These are phyloP conservation scores for Chamaenerion angustifolium DNA, from an alignment of 345 rosid genomes.

Conservation along the genomic window DNA sequence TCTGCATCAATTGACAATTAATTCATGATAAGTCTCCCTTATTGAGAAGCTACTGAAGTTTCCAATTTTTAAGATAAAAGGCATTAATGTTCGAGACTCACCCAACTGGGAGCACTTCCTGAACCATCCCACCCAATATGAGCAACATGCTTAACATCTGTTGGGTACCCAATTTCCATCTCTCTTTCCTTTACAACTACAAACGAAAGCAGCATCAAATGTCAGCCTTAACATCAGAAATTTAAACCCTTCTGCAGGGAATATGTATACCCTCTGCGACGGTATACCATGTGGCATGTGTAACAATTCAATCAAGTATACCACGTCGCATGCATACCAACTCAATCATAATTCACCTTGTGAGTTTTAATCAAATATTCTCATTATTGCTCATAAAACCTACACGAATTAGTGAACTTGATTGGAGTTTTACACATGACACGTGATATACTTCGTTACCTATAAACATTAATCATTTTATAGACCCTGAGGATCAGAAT, in stretches of 20 bases:
- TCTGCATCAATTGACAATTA: conserved; percentile 27
- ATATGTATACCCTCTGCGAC: neutral
- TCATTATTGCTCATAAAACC: neutral
- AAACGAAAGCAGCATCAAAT: conserved; percentile 1
- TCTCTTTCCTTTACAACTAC: conserved; percentile 59
- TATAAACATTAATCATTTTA: neutral
- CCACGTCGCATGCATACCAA: too few species aligned
- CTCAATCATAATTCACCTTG: too few species aligned
- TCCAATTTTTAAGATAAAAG: neutral
- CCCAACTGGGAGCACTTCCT: conserved; percentile 7
- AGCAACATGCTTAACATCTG: conserved; percentile 11
- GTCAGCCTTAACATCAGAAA: neutral
- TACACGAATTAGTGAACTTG: neutral
- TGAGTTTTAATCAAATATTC: neutral
- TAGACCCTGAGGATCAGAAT: neutral
- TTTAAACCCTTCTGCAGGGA: neutral
- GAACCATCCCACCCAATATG: conserved; percentile 11
- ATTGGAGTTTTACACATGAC: neutral
- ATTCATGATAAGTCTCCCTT: too few species aligned
- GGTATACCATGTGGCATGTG: neutral
- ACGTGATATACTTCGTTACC: neutral
- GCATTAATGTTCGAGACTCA: conserved; percentile 11
- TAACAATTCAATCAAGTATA: too few species aligned
- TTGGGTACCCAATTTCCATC: conserved; percentile 11
- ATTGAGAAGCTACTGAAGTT: neutral